phyloP scores from a whole-genome alignment of 345 rosid genomes.

The Salix udensis region DNA sequence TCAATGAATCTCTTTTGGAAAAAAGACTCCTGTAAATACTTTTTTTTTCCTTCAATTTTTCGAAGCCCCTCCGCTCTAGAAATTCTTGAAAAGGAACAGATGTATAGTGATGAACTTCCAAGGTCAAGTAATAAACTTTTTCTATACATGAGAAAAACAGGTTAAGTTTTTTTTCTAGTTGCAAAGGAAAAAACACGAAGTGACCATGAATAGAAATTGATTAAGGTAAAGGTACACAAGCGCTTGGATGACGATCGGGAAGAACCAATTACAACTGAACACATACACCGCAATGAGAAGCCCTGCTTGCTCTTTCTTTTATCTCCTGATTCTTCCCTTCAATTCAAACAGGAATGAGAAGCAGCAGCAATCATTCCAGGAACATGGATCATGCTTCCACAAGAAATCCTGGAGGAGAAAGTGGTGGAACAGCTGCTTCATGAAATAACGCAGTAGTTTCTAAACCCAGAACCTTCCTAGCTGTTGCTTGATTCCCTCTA shows the following conservation, averaged over 20 bases:
- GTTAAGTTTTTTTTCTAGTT: background rate
- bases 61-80: background rate
- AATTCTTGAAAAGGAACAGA: background rate
- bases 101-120: background rate
- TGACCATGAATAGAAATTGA: background rate
- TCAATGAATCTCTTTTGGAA: no score
- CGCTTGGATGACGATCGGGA: slow-evolving; percentile 48
- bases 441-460: background rate
- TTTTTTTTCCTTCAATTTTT: no score
- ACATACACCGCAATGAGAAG: slow-evolving; percentile 6
- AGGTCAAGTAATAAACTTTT: background rate
- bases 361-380: slow-evolving; percentile 22
- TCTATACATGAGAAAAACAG: slow-evolving; percentile 12
- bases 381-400: slow-evolving; percentile 19
- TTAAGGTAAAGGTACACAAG: slow-evolving; percentile 11
- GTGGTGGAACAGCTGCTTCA: slow-evolving; percentile 29
- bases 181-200: background rate
- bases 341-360: slow-evolving; percentile 21
- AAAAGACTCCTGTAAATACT: background rate
- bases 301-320: slow-evolving; percentile 21
- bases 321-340: slow-evolving; percentile 38
- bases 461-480: slow-evolving; percentile 20
- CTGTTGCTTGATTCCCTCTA: slow-evolving; percentile 15
- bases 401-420: slow-evolving; percentile 37
- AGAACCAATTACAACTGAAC: slow-evolving; percentile 24